Conservation (phyloP, 495 filamentous ascomycete species). For the Penicillium cinerascens region DNA sequence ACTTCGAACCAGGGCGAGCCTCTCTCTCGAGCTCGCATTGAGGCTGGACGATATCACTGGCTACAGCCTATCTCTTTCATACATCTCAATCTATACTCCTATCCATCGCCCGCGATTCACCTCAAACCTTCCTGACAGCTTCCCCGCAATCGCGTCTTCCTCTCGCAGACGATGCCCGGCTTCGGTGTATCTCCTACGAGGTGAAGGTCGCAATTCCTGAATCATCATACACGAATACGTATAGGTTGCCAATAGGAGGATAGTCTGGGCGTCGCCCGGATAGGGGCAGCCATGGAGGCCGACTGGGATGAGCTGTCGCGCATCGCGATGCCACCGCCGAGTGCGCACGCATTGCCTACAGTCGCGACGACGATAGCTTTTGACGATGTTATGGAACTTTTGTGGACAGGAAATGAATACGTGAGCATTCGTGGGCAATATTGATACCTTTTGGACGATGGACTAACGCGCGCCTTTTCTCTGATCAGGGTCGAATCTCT, state of each 20-base stretch:
- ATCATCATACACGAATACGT: not conserved
- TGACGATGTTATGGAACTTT: constrained; percentile 78
- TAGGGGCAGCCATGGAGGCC: constrained; percentile 39
- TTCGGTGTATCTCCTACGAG: constrained; percentile 29
- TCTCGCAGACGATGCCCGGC: constrained; percentile 36
- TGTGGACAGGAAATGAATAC: constrained; percentile 90
- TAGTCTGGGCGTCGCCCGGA: constrained; percentile 10
- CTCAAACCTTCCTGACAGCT: constrained; percentile 20
- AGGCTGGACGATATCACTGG: not conserved
- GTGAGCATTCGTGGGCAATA: constrained; percentile 46
- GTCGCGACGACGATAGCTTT: constrained; percentile 74
- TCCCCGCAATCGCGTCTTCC: constrained; percentile 43
- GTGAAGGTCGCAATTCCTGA: constrained; percentile 23
- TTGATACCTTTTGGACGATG: not conserved
- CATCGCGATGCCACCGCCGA: constrained; percentile 65
- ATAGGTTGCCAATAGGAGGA: not conserved
- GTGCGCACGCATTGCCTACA: constrained; percentile 57
- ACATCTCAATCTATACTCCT: not conserved
- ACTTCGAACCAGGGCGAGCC: not conserved
- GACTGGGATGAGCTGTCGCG: constrained; percentile 64
- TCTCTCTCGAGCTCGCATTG: not conserved
- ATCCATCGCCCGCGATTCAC: not conserved
- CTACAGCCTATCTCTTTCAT: not conserved
- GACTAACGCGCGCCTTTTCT: constrained; percentile 3
- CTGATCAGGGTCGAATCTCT: constrained; percentile 67